phyloP scores from a whole-genome alignment of 495 filamentous ascomycete genomes.

The Friedmanniomyces simplex region DNA sequence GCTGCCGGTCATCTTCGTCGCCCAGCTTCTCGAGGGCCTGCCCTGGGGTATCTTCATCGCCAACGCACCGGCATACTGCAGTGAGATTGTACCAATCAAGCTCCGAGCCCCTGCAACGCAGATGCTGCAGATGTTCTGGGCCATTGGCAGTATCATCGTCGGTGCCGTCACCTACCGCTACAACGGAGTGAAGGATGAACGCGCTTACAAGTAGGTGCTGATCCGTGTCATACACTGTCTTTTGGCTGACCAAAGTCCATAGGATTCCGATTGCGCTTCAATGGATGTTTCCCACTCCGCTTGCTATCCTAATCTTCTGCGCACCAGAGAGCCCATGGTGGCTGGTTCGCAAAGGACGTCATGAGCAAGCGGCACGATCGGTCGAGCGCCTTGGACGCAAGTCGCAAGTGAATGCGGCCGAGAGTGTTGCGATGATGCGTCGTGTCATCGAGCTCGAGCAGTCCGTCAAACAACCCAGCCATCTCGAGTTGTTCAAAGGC shows the following conservation, averaged over 20 bases:
- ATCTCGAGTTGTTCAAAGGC: constrained; percentile 66
- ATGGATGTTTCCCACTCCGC: constrained; percentile 77
- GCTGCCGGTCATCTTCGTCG: constrained; percentile 19
- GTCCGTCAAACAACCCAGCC: constrained; percentile 57
- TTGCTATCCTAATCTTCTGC: constrained; percentile 58
- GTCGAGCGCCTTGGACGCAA: constrained; percentile 46
- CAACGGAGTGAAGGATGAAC: background rate
- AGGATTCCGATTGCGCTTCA: constrained; percentile 37
- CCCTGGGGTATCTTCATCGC: constrained; percentile 28
- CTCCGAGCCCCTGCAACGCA: constrained; percentile 22
- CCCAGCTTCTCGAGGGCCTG: constrained; percentile 23
- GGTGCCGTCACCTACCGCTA: constrained; percentile 21
- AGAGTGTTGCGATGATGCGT: constrained; percentile 77
- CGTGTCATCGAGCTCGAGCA: constrained; percentile 69
- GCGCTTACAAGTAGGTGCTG: constrained; percentile 23
- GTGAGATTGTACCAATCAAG: constrained; percentile 24
- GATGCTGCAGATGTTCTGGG: constrained; percentile 27
- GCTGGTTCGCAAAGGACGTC: constrained; percentile 61
- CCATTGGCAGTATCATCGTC: constrained; percentile 25
- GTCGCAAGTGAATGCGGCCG: constrained; percentile 53
- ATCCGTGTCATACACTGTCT: background rate
- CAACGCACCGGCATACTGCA: constrained; percentile 24
- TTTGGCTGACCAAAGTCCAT: background rate
- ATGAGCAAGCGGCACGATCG: constrained; percentile 56
- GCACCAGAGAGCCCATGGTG: constrained; percentile 77